Evolutionary conservation across 108 stramenopile genomes (phyloP).

Genomic region (Cyclostephanos tholiformis): DNA sequence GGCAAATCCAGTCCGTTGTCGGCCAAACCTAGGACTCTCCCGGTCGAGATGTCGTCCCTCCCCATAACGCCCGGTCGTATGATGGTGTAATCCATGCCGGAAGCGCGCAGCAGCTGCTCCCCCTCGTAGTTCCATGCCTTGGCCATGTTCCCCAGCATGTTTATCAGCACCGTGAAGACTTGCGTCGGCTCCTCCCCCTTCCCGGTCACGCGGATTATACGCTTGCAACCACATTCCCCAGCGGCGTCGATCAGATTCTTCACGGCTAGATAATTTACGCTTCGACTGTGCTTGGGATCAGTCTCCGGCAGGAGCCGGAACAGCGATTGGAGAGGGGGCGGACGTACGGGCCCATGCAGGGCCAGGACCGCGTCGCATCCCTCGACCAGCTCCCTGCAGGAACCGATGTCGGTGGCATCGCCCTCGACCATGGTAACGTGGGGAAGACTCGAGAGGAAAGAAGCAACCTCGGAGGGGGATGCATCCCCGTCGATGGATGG

Average conservation of each 20-base stretch:
- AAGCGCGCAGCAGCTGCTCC: conserved; percentile 59
- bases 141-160: conserved; percentile 72
- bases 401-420: conserved; percentile 42
- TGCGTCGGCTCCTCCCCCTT: conserved; percentile 69
- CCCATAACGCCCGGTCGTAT: conserved; percentile 52
- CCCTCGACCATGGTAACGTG: conserved; percentile 53
- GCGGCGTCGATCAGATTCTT: conserved; percentile 58
- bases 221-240: conserved; percentile 35
- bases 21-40: conserved; percentile 47
- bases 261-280: conserved; percentile 73
- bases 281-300: conserved; percentile 61
- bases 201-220: conserved; percentile 77
- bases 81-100: conserved; percentile 70
- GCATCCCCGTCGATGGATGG: conserved; percentile 34
- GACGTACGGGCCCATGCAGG: conserved; percentile 48
- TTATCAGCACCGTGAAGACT: conserved; percentile 70
- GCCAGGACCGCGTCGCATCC: conserved; percentile 60
- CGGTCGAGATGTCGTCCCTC: conserved; percentile 24
- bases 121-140: conserved; percentile 88
- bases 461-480: conserved; percentile 40
- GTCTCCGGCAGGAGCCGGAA: conserved; percentile 40
- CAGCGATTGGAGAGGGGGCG: conserved; percentile 40
- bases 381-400: conserved; percentile 47
- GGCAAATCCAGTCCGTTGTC: conserved; percentile 73
- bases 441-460: conserved; percentile 38